Percentiles rank a stretch among this genome's conserved stretches.
Evolutionary conservation across 495 filamentous ascomycete genomes (phyloP).

Genomic region (Zalerion maritima): DNA sequence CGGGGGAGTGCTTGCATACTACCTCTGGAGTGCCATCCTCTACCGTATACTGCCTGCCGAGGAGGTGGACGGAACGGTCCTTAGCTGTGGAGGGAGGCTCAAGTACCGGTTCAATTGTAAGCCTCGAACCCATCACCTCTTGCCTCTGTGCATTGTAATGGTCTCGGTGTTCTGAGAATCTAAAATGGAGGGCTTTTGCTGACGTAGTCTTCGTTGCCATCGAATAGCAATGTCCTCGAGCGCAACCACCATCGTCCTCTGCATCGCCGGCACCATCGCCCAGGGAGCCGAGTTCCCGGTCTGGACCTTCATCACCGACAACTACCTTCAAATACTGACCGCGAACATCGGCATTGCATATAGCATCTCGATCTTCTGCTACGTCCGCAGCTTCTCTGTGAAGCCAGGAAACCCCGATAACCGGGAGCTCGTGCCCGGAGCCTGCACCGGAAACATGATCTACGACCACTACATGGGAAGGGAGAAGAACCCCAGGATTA

Average conservation of each 20-base stretch:
- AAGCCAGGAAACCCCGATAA: conserved; percentile 50
- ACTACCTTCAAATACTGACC: conserved; percentile 74
- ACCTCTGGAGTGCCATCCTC: conserved; percentile 57
- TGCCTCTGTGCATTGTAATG: not conserved
- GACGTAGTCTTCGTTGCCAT: conserved; percentile 6
- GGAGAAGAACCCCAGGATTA: conserved; percentile 84
- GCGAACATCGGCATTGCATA: conserved; percentile 65
- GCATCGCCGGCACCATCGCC: conserved; percentile 55
- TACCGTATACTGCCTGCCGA: conserved; percentile 67
- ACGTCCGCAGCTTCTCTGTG: conserved; percentile 66
- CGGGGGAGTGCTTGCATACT: conserved; percentile 60
- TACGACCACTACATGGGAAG: conserved; percentile 98
- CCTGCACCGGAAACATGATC: conserved; percentile 67
- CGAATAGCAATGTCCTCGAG: conserved; percentile 62
- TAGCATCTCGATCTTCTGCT: conserved; percentile 56
- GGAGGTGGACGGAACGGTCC: conserved; percentile 50
- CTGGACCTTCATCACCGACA: conserved; percentile 88
- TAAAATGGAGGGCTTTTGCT: conserved; percentile 4
- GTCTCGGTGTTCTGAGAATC: conserved; percentile 1
- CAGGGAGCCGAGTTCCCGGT: conserved; percentile 71
- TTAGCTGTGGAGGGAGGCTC: conserved; percentile 56
- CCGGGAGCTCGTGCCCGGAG: conserved; percentile 69
- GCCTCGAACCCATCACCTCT: conserved; percentile 4
- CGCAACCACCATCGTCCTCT: conserved; percentile 48
- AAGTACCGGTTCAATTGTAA: conserved; percentile 86